Base-by-base conservation (phyloP, 106 monocot species). In the Dendrobium huoshanense region DNA sequence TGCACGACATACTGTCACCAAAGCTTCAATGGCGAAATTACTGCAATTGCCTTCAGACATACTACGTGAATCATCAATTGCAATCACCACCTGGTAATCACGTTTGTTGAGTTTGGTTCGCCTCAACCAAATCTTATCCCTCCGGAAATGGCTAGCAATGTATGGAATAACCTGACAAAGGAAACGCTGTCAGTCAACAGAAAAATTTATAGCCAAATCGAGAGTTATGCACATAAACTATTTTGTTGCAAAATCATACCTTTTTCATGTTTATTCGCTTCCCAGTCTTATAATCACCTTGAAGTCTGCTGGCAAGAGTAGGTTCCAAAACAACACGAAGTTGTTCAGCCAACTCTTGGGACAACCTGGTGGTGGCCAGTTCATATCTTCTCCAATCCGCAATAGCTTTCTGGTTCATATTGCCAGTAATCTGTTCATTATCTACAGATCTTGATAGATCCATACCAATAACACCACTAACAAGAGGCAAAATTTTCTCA, bases 231-330 rank as follows among this genome's bases (percentile, higher is more conserved):
- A 48, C 7, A 13, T 5, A 22, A 4, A 77, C 11, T 77, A 29
- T 25, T 3, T 24, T 64, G 61, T 41, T 20, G 22, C 24, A 82
- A 67, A 49, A 31, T 42, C 9, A 58, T 64, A 93, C 95, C 94
- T 96, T 96, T 77, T 94, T 97, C 97, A 97, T 97, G 81, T 94
- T 97, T 80, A 97, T 97, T 73, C 94, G 81, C 74, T 97, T 97
- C 75, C 97, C 97, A 79, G 97, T 94, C 78, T 85, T 90, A 56
- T 97, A 97, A 81, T 97, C 97, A 75, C 97, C 97, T 82, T 97
- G 90, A 78, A 97, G 97, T 78, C 91, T 97, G 84, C 91, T 97
- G 19, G 97, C 97, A 9, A 97, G 77, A 72, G 92, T 94, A 13
- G 97, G 97, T 79, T 97, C 94, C 89, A 97, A 83, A 27, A 97